phyloP scores from a whole-genome alignment of 1,284 basidiomycete species.

The Marasmius sp. region DNA sequence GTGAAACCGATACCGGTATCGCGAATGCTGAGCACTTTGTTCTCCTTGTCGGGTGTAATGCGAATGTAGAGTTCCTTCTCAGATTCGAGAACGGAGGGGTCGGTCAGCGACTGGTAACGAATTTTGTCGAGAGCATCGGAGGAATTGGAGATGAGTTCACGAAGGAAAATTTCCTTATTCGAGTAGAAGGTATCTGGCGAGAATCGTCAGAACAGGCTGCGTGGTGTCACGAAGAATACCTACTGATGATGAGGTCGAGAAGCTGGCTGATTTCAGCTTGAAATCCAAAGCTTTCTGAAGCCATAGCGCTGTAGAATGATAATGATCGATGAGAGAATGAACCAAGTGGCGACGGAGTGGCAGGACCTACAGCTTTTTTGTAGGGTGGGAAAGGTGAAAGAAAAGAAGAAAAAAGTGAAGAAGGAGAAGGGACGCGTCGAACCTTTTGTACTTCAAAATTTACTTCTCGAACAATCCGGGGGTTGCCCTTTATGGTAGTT shows the following conservation, averaged over 20 bases:
- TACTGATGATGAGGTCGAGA: constrained; percentile 89
- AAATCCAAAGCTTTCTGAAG: constrained; percentile 85
- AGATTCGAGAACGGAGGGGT: constrained; percentile 83
- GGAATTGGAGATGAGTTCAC: constrained; percentile 90
- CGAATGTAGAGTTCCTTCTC: constrained; percentile 92
- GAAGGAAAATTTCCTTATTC: constrained; percentile 98
- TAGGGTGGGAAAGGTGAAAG: constrained; percentile 5
- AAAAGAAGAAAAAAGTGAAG: neutral
- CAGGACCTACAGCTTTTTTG: constrained; percentile 1
- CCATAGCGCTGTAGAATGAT: constrained; percentile 47
- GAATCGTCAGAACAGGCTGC: neutral
- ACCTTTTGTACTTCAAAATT: constrained; percentile 13
- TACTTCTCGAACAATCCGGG: constrained; percentile 59
- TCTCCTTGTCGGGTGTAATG: constrained; percentile 94
- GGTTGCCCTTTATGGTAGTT: constrained; percentile 15
- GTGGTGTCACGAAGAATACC: constrained; percentile 21
- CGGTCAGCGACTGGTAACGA: constrained; percentile 90
- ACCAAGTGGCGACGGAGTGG: neutral
- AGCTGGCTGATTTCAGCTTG: constrained; percentile 98
- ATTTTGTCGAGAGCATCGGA: constrained; percentile 98
- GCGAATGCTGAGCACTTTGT: constrained; percentile 89
- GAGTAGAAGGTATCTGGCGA: constrained; percentile 91
- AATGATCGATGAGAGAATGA: neutral
- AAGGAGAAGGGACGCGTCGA: neutral
- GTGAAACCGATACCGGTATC: constrained; percentile 99